phyloP scores from a whole-genome alignment of 495 filamentous ascomycete species.

The Hypoxylon cercidicola region DNA sequence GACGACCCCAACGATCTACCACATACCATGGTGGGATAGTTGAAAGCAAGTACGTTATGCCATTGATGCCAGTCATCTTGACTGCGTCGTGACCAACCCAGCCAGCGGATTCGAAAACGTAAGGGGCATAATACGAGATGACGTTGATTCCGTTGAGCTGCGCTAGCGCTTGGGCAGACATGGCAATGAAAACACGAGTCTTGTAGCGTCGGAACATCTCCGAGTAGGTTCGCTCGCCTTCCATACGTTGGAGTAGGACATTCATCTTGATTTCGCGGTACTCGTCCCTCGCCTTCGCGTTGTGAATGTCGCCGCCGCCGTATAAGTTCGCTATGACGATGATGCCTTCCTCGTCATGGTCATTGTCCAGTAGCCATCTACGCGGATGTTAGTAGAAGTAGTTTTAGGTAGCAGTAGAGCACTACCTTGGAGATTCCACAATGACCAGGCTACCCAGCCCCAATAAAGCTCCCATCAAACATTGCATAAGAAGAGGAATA shows the following conservation, averaged over 20 bases:
- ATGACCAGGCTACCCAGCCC: constrained; percentile 89
- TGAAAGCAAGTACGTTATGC: constrained; percentile 86
- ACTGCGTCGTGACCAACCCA: constrained; percentile 92
- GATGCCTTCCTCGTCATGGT: constrained; percentile 98
- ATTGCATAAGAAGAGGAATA: constrained; percentile 89
- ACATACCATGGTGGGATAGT: constrained; percentile 98
- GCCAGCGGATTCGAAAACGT: constrained; percentile 95
- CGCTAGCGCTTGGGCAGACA: constrained; percentile 96
- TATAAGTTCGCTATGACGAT: constrained; percentile 98
- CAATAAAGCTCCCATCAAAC: constrained; percentile 88
- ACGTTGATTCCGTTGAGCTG: constrained; percentile 99
- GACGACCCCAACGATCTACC: constrained; percentile 91
- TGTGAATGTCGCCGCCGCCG: constrained; percentile 93
- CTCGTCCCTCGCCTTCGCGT: constrained; percentile 88
- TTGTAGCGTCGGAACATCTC: constrained; percentile 97
- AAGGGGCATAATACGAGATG: constrained; percentile 97
- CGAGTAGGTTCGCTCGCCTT: constrained; percentile 88
- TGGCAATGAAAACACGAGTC: constrained; percentile 95
- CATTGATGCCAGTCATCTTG: constrained; percentile 98
- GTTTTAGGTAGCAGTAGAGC: constrained; percentile 19
- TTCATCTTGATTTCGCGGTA: constrained; percentile 99
- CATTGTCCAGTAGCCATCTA: constrained; percentile 97
- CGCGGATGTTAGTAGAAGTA: constrained; percentile 23
- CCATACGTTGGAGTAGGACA: constrained; percentile 89
- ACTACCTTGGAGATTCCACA: constrained; percentile 92